Evolutionary conservation across 345 rosid genomes (phyloP), one percentile per base, ranked within the genome.

Genomic region (Isatis tinctoria): DNA sequence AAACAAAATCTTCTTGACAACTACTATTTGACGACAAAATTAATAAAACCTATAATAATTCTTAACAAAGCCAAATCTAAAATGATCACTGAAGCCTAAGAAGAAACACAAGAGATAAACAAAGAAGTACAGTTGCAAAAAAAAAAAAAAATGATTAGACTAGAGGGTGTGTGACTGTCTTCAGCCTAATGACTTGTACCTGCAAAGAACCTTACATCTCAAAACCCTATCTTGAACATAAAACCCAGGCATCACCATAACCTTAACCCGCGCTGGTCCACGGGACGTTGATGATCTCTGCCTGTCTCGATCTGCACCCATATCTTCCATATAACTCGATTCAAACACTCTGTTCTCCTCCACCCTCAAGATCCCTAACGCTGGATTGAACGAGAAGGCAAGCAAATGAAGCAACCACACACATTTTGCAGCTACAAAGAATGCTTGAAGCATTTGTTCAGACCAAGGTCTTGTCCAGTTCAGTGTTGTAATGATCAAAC

Each of bases 181-280:
- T 76, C 44, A 86, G 65, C 83, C 73, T 67, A 73, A 68, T 74
- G 87, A 69, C 82, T 87, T 90, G 30, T 87, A 83, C 85, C 90
- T 85, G 80, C 97, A 90, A 28, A 95, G 83, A 75, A 92, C 99
- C 88, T 92, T 92, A 74, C 99, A 90, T 78, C 88, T 90, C 75
- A 95, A 76, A 69, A 92, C 91, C 81, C 80, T 88, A 27, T 82
- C 92, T 45, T 83, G 87, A 39, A 95, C 88, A 78, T 92, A 95
- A 77, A 90, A 95, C 10, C 97, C 97, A 0, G 97, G 99, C 90
- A 88, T 88, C 41, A 92, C 97, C 99, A 90, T 92, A 74, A 88
- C 80, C 89, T 90, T 95, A 53, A 92, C 93, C 74, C 83, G 18
- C 54, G 78, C 82, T 7, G 78, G 77, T 60, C 89, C 82, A 8